Percentiles rank a stretch among this genome's conserved stretches.
phyloP scores from a whole-genome alignment of 2,329 filamentous ascomycete genomes.

The Elsinoe ampelina region DNA sequence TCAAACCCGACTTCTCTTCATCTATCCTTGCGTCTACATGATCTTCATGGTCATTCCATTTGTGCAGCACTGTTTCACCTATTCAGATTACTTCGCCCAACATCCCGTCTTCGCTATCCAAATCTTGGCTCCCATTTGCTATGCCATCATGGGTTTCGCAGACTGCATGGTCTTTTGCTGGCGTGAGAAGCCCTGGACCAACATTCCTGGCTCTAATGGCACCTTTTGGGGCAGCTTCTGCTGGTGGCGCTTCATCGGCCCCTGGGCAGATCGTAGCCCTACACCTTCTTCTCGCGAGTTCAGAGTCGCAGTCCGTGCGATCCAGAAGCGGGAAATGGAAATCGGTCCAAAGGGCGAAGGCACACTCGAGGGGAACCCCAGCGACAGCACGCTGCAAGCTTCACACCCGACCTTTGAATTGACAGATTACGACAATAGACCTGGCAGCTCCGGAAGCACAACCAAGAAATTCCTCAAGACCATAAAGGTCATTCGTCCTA shows the following conservation, averaged over 20 bases:
- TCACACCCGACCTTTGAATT: neutral
- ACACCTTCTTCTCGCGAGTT: conserved; percentile 5
- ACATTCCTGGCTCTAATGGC: conserved; percentile 39
- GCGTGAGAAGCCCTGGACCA: conserved; percentile 62
- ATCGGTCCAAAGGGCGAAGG: neutral
- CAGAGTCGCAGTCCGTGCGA: neutral
- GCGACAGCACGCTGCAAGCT: conserved; percentile 8
- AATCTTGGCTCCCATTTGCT: conserved; percentile 46
- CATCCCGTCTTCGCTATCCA: conserved; percentile 50
- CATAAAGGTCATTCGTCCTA: conserved; percentile 10
- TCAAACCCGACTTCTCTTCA: conserved; percentile 63
- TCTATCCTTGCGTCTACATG: conserved; percentile 66
- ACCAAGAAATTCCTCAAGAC: conserved; percentile 13
- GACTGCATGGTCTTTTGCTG: conserved; percentile 60
- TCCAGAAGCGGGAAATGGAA: neutral
- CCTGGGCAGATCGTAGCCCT: neutral
- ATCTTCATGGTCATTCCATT: conserved; percentile 66
- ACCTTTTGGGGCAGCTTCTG: conserved; percentile 33
- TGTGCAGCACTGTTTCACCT: conserved; percentile 52
- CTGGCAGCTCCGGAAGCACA: conserved; percentile 8
- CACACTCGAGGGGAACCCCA: neutral
- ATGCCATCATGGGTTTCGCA: conserved; percentile 57
- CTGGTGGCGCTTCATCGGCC: conserved; percentile 22
- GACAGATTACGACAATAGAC: conserved; percentile 16
- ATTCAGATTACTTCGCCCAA: conserved; percentile 42